These are phyloP conservation scores for Aaosphaeria pasadenensis DNA, from an alignment of 2,329 filamentous ascomycete species.

Conservation along the genomic window DNA sequence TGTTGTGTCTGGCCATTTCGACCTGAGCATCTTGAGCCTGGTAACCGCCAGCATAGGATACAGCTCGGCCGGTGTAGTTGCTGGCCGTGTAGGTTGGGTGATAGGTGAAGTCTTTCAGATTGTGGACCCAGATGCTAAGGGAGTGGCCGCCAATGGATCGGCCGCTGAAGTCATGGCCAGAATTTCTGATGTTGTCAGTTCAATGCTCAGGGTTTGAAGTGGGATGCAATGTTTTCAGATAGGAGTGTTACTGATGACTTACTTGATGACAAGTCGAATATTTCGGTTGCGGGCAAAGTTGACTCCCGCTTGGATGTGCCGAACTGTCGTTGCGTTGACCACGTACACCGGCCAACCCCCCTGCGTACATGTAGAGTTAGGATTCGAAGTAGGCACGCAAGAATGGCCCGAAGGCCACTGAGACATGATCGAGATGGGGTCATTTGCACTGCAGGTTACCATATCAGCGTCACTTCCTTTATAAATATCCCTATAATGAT, in stretches of 20 bases:
- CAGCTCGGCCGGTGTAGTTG: constrained; percentile 26
- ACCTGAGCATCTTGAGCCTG: constrained; percentile 48
- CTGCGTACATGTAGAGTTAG: constrained; percentile 20
- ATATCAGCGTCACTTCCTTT: background rate
- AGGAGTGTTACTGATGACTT: background rate
- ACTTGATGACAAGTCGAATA: constrained; percentile 18
- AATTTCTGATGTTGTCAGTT: constrained; percentile 10
- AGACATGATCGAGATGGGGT: constrained; percentile 19
- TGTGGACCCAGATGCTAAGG: constrained; percentile 19
- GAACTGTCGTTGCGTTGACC: constrained; percentile 17
- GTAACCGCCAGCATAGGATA: constrained; percentile 53
- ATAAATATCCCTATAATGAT: background rate
- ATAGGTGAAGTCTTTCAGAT: constrained; percentile 18
- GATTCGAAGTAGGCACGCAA: constrained; percentile 38
- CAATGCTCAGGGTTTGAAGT: background rate
- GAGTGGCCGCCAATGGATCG: constrained; percentile 14
- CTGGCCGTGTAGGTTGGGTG: constrained; percentile 9
- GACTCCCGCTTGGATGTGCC: constrained; percentile 22
- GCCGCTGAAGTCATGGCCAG: constrained; percentile 21
- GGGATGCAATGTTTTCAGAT: background rate
- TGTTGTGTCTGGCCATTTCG: constrained; percentile 41
- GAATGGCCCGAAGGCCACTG: constrained; percentile 21
- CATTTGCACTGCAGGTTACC: constrained; percentile 11
- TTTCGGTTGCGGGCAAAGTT: constrained; percentile 18
- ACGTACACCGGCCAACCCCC: constrained; percentile 24